These are phyloP conservation scores for Poa annua DNA, from an alignment of 176 grass and related monocot species.

Conservation along the genomic window DNA sequence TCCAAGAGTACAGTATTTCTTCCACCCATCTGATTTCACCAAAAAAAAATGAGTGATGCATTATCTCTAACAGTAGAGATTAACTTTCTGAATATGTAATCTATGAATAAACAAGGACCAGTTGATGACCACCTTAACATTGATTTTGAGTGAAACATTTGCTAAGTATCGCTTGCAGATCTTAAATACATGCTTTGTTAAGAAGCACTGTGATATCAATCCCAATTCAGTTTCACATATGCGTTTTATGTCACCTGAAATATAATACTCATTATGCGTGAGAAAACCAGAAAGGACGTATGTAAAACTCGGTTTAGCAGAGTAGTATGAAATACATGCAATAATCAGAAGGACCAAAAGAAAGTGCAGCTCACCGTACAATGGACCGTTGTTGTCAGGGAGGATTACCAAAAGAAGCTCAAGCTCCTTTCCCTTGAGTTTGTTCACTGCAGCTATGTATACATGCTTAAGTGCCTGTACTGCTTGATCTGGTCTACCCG, in stretches of 20 bases:
- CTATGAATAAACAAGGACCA: neutral
- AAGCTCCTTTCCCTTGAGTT: conserved; percentile 69
- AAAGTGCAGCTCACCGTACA: conserved; percentile 59
- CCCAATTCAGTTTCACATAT: conserved; percentile 84
- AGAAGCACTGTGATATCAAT: conserved; percentile 69
- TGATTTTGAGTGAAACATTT: conserved; percentile 84
- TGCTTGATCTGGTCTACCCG: conserved; percentile 65
- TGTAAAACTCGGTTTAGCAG: neutral
- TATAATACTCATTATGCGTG: neutral
- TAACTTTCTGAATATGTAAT: conserved; percentile 7
- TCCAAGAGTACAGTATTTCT: conserved; percentile 78
- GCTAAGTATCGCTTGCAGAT: conserved; percentile 74
- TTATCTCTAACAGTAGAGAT: neutral
- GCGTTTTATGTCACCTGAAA: conserved; percentile 71
- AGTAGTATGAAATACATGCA: conserved; percentile 8
- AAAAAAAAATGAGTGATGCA: conserved; percentile 23
- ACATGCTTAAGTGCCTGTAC: conserved; percentile 67
- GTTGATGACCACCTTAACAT: conserved; percentile 62
- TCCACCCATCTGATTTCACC: conserved; percentile 65
- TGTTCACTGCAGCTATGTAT: conserved; percentile 59
- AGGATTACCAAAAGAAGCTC: conserved; percentile 77
- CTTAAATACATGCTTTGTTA: conserved; percentile 82
- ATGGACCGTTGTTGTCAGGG: conserved; percentile 77
- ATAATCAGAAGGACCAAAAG: neutral
- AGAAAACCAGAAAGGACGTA: neutral